Base-by-base conservation (phyloP, 345 rosid species). In the Citrus australasica region DNA sequence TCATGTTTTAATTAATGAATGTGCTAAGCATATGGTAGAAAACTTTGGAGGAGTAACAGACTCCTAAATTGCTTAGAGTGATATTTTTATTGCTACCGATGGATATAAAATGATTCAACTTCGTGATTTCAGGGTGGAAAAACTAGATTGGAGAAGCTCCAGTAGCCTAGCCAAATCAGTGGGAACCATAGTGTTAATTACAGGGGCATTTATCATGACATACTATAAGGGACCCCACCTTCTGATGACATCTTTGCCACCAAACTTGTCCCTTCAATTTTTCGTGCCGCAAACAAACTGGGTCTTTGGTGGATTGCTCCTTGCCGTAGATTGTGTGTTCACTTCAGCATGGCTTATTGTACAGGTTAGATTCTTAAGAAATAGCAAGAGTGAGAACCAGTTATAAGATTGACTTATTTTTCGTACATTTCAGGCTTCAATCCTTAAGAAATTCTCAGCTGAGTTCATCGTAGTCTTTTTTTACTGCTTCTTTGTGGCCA, bases 401-500 rank as follows among this genome's bases (percentile, higher is more conserved):
- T 59, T 40, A 17, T 6, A 28, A 40, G 33, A 4, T 25, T 32
- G 22, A 22, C 25, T 25, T 59, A 30, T 71, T 10, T 71, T 75
- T 7, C 9, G 14, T 25, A 30, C n/a, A 5, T 73, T 76, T 30
- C 83, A 85, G 88, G 82, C 84, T 58, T 78, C 68, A 24, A 56
- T 85, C 55, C 82, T 82, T 17, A 79, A 82, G 79, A 85, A 80
- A 48, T 88, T 79, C 71, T 88, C 89, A 4, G 89, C 84, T 30
- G 88, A 84, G 82, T 74, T 86, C 53, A 76, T 69, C 28, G 63
- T 86, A 37, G 91, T 86, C 76, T 82, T 86, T 83, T 86, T 68
- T 66, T 84, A 83, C 80, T 80, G 75, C 82, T 85, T 88, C 85
- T 88, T 88, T 80, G 89, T 81, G 73, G 83, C 86, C 62, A 82